A percentile compares a stretch with the other conserved stretches of the same genome.
phyloP scores from a whole-genome alignment of 2,329 filamentous ascomycete genomes.

The Ophiostoma ulmi region DNA sequence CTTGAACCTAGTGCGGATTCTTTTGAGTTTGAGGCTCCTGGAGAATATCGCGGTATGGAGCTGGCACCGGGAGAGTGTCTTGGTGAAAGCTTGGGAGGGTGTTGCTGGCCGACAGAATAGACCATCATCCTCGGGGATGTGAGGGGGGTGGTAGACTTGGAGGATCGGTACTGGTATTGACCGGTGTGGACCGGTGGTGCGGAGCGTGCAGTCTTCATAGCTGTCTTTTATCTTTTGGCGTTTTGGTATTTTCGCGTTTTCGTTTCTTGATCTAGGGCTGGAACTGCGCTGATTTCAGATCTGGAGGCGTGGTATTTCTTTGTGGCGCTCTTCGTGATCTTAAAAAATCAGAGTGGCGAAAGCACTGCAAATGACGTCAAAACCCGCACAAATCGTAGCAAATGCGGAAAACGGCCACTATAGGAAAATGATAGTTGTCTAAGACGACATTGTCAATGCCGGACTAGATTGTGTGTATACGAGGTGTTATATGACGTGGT shows the following conservation, averaged over 20 bases:
- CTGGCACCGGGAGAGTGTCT: slow-evolving; percentile 40
- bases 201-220: slow-evolving; percentile 43
- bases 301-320: slow-evolving; percentile 25
- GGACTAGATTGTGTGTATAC: not conserved
- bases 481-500: not conserved
- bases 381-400: not conserved
- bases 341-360: not conserved
- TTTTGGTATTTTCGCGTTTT: not conserved
- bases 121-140: slow-evolving; percentile 47
- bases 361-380: not conserved
- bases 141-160: slow-evolving; percentile 47
- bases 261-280: not conserved
- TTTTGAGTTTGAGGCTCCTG: slow-evolving; percentile 27
- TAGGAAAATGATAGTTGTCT: not conserved
- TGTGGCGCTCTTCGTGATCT: not conserved
- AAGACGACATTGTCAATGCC: slow-evolving; percentile 12
- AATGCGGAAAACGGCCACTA: slow-evolving; percentile 2
- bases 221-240: slow-evolving; percentile 32
- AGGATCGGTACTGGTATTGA: slow-evolving; percentile 38
- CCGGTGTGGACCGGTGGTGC: slow-evolving; percentile 40
- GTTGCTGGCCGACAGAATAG: slow-evolving; percentile 51
- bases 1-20: slow-evolving; percentile 51
- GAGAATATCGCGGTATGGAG: slow-evolving; percentile 26
- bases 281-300: not conserved
- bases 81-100: slow-evolving; percentile 48